phyloP scores from a whole-genome alignment of 1,139 yeast genomes.

The Lodderomyces parapsilosis region DNA sequence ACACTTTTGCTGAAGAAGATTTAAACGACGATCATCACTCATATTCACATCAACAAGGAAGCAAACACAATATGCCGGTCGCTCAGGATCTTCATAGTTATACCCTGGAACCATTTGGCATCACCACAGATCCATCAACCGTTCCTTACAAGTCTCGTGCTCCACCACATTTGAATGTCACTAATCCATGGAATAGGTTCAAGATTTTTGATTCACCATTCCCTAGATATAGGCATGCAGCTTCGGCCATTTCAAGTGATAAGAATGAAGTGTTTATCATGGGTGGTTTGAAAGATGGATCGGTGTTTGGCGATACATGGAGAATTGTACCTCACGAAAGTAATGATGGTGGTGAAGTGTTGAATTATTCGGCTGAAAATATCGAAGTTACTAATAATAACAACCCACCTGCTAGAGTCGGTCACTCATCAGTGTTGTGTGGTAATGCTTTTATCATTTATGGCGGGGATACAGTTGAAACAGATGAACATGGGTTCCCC shows the following conservation, averaged over 20 bases:
- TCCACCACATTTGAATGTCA: slow-evolving; percentile 13
- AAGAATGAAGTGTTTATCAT: slow-evolving; percentile 82
- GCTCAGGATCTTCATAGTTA: background rate
- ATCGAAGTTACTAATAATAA: slow-evolving; percentile 53
- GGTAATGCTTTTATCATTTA: slow-evolving; percentile 95
- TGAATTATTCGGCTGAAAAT: slow-evolving; percentile 54
- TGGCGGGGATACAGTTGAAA: slow-evolving; percentile 94
- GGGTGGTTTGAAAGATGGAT: slow-evolving; percentile 93
- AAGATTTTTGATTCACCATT: slow-evolving; percentile 79
- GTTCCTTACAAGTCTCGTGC: slow-evolving; percentile 9
- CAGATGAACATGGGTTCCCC: slow-evolving; percentile 76
- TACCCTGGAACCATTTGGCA: slow-evolving; percentile 1
- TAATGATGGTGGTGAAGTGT: slow-evolving; percentile 22
- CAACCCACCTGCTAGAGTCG: slow-evolving; percentile 91
- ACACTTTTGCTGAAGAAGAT: slow-evolving; percentile 2
- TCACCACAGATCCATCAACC: slow-evolving; percentile 7
- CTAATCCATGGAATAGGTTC: slow-evolving; percentile 76
- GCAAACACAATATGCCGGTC: slow-evolving; percentile 8
- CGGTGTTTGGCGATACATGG: slow-evolving; percentile 97
- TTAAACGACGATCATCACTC: background rate
- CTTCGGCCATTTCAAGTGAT: slow-evolving; percentile 72
- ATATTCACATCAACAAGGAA: background rate
- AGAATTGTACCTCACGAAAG: slow-evolving; percentile 48
- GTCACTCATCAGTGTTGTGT: slow-evolving; percentile 88
- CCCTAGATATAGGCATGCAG: slow-evolving; percentile 93